Conservation (phyloP, 2,329 filamentous ascomycete species). For the Colletotrichum scovillei region DNA sequence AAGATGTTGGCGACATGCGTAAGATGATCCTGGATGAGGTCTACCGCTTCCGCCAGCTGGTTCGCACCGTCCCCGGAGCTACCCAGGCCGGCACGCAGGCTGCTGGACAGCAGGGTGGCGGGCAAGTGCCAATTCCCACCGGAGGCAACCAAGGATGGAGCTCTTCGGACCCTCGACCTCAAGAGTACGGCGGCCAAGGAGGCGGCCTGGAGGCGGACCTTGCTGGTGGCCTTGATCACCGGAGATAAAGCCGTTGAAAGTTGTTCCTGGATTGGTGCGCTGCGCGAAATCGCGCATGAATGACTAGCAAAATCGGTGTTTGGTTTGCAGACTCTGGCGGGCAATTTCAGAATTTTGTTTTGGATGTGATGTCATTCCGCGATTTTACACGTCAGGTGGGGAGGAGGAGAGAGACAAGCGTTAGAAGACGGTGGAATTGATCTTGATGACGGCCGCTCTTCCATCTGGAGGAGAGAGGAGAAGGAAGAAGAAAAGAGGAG, state of each 20-base stretch:
- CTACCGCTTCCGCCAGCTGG: conserved; percentile 78
- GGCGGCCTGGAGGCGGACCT: conserved; percentile 69
- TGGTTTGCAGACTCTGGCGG: conserved; percentile 2
- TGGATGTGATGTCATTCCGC: not conserved
- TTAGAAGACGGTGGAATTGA: conserved; percentile 4
- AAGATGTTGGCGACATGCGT: conserved; percentile 95
- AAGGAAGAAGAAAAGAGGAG: conserved; percentile 6
- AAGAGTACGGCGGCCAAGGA: conserved; percentile 64
- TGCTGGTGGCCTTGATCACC: conserved; percentile 67
- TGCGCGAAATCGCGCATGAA: not conserved
- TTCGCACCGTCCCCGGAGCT: conserved; percentile 61
- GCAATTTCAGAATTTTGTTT: not conserved
- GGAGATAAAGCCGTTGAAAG: conserved; percentile 35
- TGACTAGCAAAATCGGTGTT: conserved; percentile 19
- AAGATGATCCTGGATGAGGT: conserved; percentile 98
- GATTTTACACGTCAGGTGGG: not conserved
- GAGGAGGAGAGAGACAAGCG: not conserved
- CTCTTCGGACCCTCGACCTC: conserved; percentile 69
- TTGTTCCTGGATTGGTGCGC: not conserved
- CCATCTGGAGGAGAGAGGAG: not conserved
- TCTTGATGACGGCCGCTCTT: conserved; percentile 7
- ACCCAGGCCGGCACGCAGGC: conserved; percentile 43
- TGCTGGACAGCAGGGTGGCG: conserved; percentile 47
- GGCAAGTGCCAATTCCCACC: conserved; percentile 64
- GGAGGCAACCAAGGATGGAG: conserved; percentile 63